Evolutionary conservation across 1,284 basidiomycete species (phyloP).

Genomic region (Cryptococcus sp.): DNA sequence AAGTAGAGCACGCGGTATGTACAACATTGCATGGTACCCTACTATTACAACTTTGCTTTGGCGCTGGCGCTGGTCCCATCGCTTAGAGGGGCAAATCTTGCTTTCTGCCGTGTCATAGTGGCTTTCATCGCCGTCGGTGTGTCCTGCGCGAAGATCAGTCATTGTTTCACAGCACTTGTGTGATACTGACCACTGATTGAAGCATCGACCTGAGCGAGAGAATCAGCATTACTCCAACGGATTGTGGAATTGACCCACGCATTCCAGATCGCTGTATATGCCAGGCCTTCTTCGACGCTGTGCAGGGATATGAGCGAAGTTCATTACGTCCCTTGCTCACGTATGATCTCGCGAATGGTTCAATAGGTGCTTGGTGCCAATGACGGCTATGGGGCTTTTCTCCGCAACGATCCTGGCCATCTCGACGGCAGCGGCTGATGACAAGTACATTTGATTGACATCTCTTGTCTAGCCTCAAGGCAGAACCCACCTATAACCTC

Average conservation of each 20-base stretch:
- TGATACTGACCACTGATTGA: constrained; percentile 63
- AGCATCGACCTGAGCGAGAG: constrained; percentile 53
- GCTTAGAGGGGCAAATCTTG: constrained; percentile 36
- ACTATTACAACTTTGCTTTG: constrained; percentile 22
- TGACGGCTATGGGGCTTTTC: constrained; percentile 80
- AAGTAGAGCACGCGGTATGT: constrained; percentile 8
- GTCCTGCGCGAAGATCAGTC: constrained; percentile 39
- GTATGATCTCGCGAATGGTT: constrained; percentile 72
- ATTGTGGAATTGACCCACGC: constrained; percentile 33
- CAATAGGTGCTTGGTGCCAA: constrained; percentile 75
- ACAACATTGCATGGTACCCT: neutral
- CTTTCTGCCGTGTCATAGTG: constrained; percentile 51
- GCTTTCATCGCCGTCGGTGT: constrained; percentile 53
- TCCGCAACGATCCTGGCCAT: constrained; percentile 67
- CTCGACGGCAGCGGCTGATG: constrained; percentile 61
- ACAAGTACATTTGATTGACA: neutral
- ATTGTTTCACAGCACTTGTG: neutral
- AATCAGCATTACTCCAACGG: neutral
- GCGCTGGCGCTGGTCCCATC: neutral
- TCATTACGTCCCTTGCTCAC: constrained; percentile 51
- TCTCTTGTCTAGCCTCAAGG: neutral
- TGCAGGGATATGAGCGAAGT: constrained; percentile 16
- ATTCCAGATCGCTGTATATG: constrained; percentile 80
- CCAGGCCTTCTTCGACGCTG: constrained; percentile 75
- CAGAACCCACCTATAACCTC: constrained; percentile 53